Base-by-base conservation (phyloP, 208 protist species). In the Porcisia deanei region DNA sequence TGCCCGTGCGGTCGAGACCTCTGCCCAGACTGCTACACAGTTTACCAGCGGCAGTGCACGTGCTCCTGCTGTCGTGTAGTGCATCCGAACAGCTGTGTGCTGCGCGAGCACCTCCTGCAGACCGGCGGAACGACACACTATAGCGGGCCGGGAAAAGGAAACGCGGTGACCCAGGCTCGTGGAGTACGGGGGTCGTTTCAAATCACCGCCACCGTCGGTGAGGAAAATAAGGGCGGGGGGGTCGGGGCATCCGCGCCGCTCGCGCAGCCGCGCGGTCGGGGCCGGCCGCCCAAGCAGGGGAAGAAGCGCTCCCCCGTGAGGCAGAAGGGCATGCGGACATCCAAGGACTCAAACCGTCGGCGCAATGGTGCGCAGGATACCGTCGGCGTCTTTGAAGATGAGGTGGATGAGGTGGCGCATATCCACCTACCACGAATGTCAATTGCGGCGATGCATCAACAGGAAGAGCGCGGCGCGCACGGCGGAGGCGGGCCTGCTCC, bases 1-100 rank as follows among this genome's bases (percentile, higher is more conserved):
- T 97, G 94, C 78, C 61, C 75, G 34, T 97, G 94, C 78, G 94
- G 94, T 8, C 81, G 88, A 30, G 94, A 97, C 77, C 70, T 97
- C 69, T 97, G 94, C 80, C 69, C 83, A 4, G 82, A 87, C n/a
- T 97, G 94, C 82, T 85, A 90, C 78, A 75, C 79, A 25, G 63
- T 73, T 70, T 96, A 94, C 75, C 76, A 37, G 58, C 73, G 77
- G 37, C 73, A 82, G 45, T 97, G 90, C 79, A 96, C 87, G 3
- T 97, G 94, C 65, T 70, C 59, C 54, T 83, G 82, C 64, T 97
- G 94, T 63, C 82, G 77, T 49, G 74, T 73, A 37, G 73, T 87
- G 37, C 90, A 92, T 71, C 70, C 82, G 30, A 97, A 94, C 82
- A 87, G 80, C 80, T 81, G 79, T 43, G 88, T 79, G 20, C 79